A percentile compares a stretch with the other conserved stretches of the same genome.
These are phyloP conservation scores for Metschnikowia drakensbergensis DNA, from an alignment of 805 yeast genomes.

Conservation along the genomic window DNA sequence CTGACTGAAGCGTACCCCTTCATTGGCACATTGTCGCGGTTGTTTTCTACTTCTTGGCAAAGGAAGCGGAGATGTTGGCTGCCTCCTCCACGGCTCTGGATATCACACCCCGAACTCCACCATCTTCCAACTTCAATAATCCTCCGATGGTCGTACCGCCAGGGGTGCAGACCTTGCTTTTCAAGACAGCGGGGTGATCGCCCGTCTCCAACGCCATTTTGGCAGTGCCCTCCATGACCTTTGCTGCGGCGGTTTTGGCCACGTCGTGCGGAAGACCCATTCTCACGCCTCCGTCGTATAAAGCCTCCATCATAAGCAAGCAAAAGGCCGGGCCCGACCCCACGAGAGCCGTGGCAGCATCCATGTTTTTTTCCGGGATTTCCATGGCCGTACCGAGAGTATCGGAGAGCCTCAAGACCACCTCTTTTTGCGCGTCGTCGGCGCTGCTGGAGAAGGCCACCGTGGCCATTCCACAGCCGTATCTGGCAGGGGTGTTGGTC, in stretches of 20 bases:
- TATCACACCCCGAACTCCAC: conserved; percentile 82
- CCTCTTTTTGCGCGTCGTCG: conserved; percentile 38
- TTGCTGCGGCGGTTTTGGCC: conserved; percentile 84
- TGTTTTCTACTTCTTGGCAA: conserved; percentile 31
- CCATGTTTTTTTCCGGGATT: conserved; percentile 89
- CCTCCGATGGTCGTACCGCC: conserved; percentile 99
- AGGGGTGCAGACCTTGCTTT: conserved; percentile 90
- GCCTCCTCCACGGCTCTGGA: conserved; percentile 89
- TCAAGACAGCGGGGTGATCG: conserved; percentile 83
- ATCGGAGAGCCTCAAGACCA: conserved; percentile 50
- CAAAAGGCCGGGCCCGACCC: conserved; percentile 98
- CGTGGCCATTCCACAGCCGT: conserved; percentile 91
- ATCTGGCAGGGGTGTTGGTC: conserved; percentile 96
- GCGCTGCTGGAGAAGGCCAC: conserved; percentile 66
- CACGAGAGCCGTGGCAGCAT: conserved; percentile 89
- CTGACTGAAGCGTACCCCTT: too few species aligned
- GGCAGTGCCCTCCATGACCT: conserved; percentile 91
- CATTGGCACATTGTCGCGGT: too few species aligned
- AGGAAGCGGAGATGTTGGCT: conserved; percentile 67
- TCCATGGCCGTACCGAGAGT: conserved; percentile 66
- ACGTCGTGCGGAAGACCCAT: conserved; percentile 88
- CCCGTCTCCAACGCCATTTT: conserved; percentile 81
- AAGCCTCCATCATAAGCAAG: conserved; percentile 80
- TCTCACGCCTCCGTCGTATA: conserved; percentile 90
- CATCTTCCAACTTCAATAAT: conserved; percentile 84